Evolutionary conservation across 768 basidiomycete species (phyloP).

Genomic region (Lentinus brumalis): DNA sequence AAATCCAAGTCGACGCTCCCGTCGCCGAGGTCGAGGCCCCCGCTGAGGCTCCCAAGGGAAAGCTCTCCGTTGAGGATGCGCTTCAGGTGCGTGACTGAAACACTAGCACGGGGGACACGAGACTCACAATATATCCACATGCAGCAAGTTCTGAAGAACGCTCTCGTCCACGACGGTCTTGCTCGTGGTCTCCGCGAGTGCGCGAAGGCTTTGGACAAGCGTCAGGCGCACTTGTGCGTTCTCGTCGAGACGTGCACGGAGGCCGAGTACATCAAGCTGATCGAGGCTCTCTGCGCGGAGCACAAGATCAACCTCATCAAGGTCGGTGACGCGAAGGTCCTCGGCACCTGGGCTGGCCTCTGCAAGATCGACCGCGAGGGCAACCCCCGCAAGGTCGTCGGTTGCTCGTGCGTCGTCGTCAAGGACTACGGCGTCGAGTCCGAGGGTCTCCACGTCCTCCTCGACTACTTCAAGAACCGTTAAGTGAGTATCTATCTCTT

Average conservation of each 20-base stretch:
- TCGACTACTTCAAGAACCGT: slow-evolving; percentile 97
- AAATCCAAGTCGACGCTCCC: slow-evolving; percentile 69
- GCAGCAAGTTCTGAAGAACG: slow-evolving; percentile 98
- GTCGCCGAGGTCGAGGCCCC: slow-evolving; percentile 76
- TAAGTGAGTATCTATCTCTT: slow-evolving; percentile 37
- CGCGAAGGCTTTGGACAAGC: slow-evolving; percentile 98
- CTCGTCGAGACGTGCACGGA: slow-evolving; percentile 99
- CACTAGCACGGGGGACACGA: too few relatives aligned
- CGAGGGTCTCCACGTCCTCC: slow-evolving; percentile 90
- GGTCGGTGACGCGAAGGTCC: slow-evolving; percentile 95
- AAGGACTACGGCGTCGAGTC: slow-evolving; percentile 96
- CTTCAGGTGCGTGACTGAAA: slow-evolving; percentile 60
- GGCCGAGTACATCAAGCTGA: slow-evolving; percentile 99
- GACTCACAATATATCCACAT: slow-evolving; percentile 1
- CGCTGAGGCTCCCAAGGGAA: slow-evolving; percentile 90
- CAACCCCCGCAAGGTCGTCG: slow-evolving; percentile 94
- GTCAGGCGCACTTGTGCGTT: slow-evolving; percentile 97
- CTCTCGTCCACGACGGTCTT: slow-evolving; percentile 97
- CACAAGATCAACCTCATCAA: slow-evolving; percentile 99
- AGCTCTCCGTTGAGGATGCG: slow-evolving; percentile 93
- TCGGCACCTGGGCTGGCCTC: slow-evolving; percentile 97
- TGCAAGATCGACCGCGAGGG: slow-evolving; percentile 99
- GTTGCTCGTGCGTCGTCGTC: slow-evolving; percentile 93
- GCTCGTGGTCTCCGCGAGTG: slow-evolving; percentile 97
- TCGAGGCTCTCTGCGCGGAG: slow-evolving; percentile 98